Percentiles rank a stretch among this genome's conserved stretches.
Conservation (phyloP, 2,329 filamentous ascomycete genomes). For the Talaromyces islandicus region DNA sequence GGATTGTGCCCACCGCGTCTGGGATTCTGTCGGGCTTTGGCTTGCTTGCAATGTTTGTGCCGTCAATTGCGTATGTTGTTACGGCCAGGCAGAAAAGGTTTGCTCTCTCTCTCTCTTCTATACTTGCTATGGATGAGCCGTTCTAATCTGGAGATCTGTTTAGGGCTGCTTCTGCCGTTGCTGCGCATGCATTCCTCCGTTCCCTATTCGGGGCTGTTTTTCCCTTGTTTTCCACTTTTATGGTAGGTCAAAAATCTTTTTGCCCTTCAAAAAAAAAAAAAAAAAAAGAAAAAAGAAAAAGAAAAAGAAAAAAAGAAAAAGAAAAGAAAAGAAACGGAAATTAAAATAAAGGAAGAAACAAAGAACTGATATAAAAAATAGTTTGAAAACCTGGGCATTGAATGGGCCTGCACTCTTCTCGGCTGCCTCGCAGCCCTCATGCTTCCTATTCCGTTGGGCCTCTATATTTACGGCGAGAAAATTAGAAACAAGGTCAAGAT, state of each 20-base stretch:
- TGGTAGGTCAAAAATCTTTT: slow-evolving; percentile 42
- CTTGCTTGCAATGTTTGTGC: slow-evolving; percentile 53
- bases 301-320: no score
- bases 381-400: slow-evolving; percentile 32
- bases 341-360: no score
- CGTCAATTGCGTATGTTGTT: slow-evolving; percentile 22
- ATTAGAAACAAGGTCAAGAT: slow-evolving; percentile 4
- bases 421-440: slow-evolving; percentile 34
- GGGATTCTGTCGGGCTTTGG: slow-evolving; percentile 58
- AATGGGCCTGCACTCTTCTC: slow-evolving; percentile 37
- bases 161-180: slow-evolving; percentile 55
- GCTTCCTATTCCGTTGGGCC: slow-evolving; percentile 34
- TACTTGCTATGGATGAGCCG: slow-evolving; percentile 41
- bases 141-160: slow-evolving; percentile 59
- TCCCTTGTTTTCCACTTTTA: slow-evolving; percentile 29
- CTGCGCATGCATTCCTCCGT: slow-evolving; percentile 47
- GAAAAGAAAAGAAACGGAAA: no score
- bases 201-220: slow-evolving; percentile 31
- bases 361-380: slow-evolving; percentile 47
- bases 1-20: slow-evolving; percentile 53
- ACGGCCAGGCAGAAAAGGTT: slow-evolving; percentile 7
- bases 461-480: slow-evolving; percentile 25
- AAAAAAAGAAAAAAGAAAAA: no score
- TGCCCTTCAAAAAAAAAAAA: slow-evolving; percentile 47
- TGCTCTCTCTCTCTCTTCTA: neutral